Percentiles rank a stretch among this genome's conserved stretches.
phyloP scores from a whole-genome alignment of 2,329 filamentous ascomycete genomes.

The Colletotrichum filicis region DNA sequence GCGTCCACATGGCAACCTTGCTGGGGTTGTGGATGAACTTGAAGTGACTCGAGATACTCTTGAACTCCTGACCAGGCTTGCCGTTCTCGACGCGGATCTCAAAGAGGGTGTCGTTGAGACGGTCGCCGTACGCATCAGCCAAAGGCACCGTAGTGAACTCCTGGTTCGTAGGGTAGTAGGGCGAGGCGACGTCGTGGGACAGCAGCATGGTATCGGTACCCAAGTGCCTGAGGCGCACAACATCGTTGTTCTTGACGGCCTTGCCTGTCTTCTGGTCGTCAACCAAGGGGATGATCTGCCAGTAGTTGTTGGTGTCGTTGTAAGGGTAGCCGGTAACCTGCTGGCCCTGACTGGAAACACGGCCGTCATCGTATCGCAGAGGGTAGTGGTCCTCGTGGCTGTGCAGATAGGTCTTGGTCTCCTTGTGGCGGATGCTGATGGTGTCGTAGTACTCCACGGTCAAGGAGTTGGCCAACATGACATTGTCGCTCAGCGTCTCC shows the following conservation, averaged over 20 bases:
- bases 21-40: conserved; percentile 94
- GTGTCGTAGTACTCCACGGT: conserved; percentile 90
- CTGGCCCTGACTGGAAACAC: conserved; percentile 96
- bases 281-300: conserved; percentile 85
- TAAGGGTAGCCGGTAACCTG: conserved; percentile 98
- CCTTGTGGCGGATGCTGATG: conserved; percentile 93
- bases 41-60: conserved; percentile 91
- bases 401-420: conserved; percentile 96
- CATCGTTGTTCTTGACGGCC: conserved; percentile 82
- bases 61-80: conserved; percentile 85
- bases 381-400: conserved; percentile 92
- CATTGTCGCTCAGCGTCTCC: conserved; percentile 94
- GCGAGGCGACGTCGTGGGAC: conserved; percentile 96
- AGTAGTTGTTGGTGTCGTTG: conserved; percentile 99
- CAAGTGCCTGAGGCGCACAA: conserved; percentile 87
- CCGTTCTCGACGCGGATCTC: conserved; percentile 90
- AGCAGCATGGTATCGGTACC: conserved; percentile 88
- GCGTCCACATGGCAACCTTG: conserved; percentile 99
- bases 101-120: conserved; percentile 91
- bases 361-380: conserved; percentile 94
- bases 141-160: conserved; percentile 88
- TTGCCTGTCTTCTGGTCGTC: conserved; percentile 69
- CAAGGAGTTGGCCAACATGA: conserved; percentile 88
- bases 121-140: conserved; percentile 77
- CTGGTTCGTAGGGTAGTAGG: conserved; percentile 96